Percentiles rank a stretch among this genome's conserved stretches.
These are phyloP conservation scores for Neckera pumila DNA, from an alignment of 225 moss, liverwort and hornwort genomes.

Conservation along the genomic window DNA sequence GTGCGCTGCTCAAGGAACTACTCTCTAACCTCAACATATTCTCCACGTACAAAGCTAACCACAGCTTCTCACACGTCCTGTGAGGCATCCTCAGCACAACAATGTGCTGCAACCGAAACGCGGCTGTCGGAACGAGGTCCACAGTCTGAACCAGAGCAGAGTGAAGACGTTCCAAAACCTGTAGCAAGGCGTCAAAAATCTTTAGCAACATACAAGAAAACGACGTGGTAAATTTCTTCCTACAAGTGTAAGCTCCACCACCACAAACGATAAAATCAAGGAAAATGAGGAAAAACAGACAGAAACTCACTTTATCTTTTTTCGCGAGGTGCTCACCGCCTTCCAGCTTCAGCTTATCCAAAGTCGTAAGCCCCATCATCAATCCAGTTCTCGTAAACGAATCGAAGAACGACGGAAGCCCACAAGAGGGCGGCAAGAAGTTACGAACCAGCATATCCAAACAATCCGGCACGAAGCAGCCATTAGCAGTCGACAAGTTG, in stretches of 20 bases:
- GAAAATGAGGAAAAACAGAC: not conserved
- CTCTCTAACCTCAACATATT: conserved; percentile 77
- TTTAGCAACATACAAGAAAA: not conserved
- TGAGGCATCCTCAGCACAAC: conserved; percentile 79
- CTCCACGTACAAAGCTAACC: conserved; percentile 83
- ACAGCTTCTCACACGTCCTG: conserved; percentile 64
- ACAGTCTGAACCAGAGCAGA: conserved; percentile 58
- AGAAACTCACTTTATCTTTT: conserved; percentile 39
- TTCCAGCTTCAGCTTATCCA: conserved; percentile 50
- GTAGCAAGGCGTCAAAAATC: not conserved
- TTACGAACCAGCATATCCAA: conserved; percentile 95
- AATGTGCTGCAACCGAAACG: conserved; percentile 64
- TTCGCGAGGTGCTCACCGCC: conserved; percentile 50
- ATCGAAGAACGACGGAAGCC: conserved; percentile 70
- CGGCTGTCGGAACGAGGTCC: conserved; percentile 69
- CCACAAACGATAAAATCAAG: not conserved
- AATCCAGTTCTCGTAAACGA: conserved; percentile 52
- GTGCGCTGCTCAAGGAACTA: conserved; percentile 31
- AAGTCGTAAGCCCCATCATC: conserved; percentile 50
- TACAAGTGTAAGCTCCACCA: not conserved
- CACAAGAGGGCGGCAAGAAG: conserved; percentile 91
- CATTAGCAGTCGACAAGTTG: conserved; percentile 86
- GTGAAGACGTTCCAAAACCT: conserved; percentile 61
- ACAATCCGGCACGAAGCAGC: conserved; percentile 69
- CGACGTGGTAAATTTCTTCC: too few species aligned